Evolutionary conservation across 805 yeast species (phyloP).

Genomic region (Wickerhamomyces alni): DNA sequence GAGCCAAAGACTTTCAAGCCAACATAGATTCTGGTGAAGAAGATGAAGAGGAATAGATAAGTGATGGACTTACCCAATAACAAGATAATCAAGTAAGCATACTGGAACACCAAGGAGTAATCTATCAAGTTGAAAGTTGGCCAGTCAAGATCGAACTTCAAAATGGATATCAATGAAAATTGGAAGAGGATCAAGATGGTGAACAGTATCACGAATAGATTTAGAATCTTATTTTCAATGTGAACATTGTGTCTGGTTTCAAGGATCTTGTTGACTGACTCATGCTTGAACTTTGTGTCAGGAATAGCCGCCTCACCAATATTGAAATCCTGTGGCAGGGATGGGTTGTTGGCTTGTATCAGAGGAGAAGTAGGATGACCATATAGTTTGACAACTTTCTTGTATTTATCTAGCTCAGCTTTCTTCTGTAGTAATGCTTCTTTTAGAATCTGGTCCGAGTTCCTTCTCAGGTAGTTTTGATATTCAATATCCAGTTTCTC

Average conservation of each 20-base stretch:
- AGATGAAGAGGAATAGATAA: constrained; percentile 12
- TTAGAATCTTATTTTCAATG: constrained; percentile 15
- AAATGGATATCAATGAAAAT: constrained; percentile 11
- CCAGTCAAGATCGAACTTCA: constrained; percentile 13
- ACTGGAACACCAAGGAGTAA: constrained; percentile 9
- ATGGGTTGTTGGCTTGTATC: constrained; percentile 4
- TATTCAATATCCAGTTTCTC: too few species aligned
- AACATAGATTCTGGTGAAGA: constrained; percentile 15
- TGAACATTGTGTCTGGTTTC: constrained; percentile 9
- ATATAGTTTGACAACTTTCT: constrained; percentile 10
- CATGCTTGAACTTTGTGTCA: not conserved
- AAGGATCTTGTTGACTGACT: constrained; percentile 10
- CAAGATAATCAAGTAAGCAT: constrained; percentile 9
- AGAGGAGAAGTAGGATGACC: constrained; percentile 11
- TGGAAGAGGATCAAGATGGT: constrained; percentile 13
- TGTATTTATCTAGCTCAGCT: constrained; percentile 11
- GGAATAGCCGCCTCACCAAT: not conserved
- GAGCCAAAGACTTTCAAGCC: constrained; percentile 14
- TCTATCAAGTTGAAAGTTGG: constrained; percentile 7
- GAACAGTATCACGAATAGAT: constrained; percentile 12
- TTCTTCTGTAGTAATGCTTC: constrained; percentile 11
- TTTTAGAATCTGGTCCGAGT: constrained; percentile 6
- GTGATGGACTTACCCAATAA: constrained; percentile 13
- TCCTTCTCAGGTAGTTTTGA: not conserved
- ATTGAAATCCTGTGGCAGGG: not conserved